Evolutionary conservation across 169 alveolate genomes (phyloP), one percentile per base, ranked within the genome.

Genomic region (Plasmodium malariae): DNA sequence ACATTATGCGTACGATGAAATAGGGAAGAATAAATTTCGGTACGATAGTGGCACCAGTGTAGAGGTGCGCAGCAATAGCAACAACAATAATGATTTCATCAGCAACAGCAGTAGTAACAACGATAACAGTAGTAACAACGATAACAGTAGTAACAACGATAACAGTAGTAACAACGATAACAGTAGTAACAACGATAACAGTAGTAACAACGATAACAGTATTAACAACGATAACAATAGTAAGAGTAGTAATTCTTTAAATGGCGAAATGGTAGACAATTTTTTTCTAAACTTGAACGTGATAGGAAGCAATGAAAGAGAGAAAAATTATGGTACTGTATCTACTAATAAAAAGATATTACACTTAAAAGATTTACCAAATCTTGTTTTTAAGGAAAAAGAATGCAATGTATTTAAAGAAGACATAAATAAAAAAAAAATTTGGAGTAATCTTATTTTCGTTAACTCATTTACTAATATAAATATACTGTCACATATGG

Each of bases 1-100:
- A 37, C 74, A 86, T 21, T 86, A 86, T 34, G 59, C 92, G 3
- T 69, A 69, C 57, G 92, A 86, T 36, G 92, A 86, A 57, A 86
- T 69, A 30, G 74, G 71, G 11, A 73, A 62, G 9, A 34, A 19
- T 26, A 30, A 74, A 19, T 24, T 12, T 60, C 48, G 48, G 28
- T 19, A 2, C n/a, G 34, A 7, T 11, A 36, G 5, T 9, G 28
- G 71, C n/a, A n/a, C n/a, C n/a, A n/a, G n/a, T n/a, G n/a, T n/a
- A n/a, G n/a, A n/a, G n/a, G n/a, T n/a, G n/a, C n/a, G n/a, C n/a
- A n/a, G n/a, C n/a, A n/a, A n/a, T n/a, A n/a, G n/a, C n/a, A n/a
- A n/a, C n/a, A n/a, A n/a, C n/a, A n/a, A n/a, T n/a, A n/a, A n/a
- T n/a, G n/a, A n/a, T n/a, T n/a, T n/a, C n/a, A n/a, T n/a, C n/a